These are phyloP conservation scores for Posidonia oceanica DNA, from an alignment of 116 monocot species.

Conservation along the genomic window DNA sequence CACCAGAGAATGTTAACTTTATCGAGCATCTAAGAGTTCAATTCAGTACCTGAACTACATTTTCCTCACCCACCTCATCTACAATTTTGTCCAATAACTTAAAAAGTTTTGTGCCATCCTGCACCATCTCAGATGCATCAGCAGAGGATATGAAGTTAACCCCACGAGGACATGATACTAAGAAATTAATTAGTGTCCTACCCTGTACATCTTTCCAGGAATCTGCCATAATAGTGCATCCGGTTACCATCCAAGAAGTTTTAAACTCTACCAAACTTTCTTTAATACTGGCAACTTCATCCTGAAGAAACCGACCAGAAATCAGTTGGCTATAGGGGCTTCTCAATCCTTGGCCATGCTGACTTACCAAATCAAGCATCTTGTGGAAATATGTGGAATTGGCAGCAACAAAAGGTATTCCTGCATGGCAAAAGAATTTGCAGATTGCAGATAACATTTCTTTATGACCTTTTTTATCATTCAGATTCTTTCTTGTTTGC, in stretches of 20 bases:
- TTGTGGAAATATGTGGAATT: background rate
- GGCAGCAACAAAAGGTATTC: slow-evolving; percentile 31
- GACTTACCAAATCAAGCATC: no score
- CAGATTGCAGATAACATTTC: slow-evolving; percentile 46
- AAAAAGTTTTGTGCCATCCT: slow-evolving; percentile 34
- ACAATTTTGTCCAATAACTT: slow-evolving; percentile 35
- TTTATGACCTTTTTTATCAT: slow-evolving; percentile 21
- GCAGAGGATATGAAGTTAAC: slow-evolving; percentile 26
- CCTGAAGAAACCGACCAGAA: slow-evolving; percentile 30
- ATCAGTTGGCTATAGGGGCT: slow-evolving; percentile 17
- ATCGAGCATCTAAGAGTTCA: background rate
- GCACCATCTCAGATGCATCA: slow-evolving; percentile 27
- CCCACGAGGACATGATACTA: slow-evolving; percentile 44
- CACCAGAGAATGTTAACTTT: no score
- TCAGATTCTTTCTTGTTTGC: slow-evolving; percentile 11
- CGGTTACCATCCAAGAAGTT: slow-evolving; percentile 34
- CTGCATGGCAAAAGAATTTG: slow-evolving; percentile 43
- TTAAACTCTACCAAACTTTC: slow-evolving; percentile 26
- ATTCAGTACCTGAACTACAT: slow-evolving; percentile 41
- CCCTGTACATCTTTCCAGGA: slow-evolving; percentile 31
- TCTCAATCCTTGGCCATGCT: slow-evolving; percentile 32
- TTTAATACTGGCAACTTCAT: slow-evolving; percentile 24
- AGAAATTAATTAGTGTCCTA: slow-evolving; percentile 25
- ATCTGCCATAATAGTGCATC: slow-evolving; percentile 35
- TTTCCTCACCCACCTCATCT: slow-evolving; percentile 37